Evolutionary conservation across 164 flowering plant species (phyloP).

Genomic region (Annona squamosa): DNA sequence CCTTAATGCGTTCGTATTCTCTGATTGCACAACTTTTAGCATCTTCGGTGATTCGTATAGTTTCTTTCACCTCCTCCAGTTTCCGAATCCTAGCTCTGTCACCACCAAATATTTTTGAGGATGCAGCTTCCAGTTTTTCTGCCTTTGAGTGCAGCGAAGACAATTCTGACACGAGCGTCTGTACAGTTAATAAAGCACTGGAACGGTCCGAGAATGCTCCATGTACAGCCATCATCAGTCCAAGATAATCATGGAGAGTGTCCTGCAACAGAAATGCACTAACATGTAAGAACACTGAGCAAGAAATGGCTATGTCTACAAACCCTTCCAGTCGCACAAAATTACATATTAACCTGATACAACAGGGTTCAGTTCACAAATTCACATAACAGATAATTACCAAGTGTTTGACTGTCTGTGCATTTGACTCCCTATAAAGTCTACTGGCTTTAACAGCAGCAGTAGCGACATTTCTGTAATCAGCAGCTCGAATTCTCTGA

Average conservation of each 20-base stretch:
- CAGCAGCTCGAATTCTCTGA: constrained; percentile 51
- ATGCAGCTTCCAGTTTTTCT: constrained; percentile 82
- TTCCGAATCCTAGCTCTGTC: constrained; percentile 74
- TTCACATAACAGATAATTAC: constrained; percentile 26
- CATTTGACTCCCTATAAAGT: constrained; percentile 73
- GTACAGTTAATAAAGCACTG: constrained; percentile 84
- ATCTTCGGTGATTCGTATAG: constrained; percentile 69
- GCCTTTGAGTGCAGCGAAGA: constrained; percentile 60
- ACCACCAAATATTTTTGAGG: constrained; percentile 85
- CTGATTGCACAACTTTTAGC: constrained; percentile 68
- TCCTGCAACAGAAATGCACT: constrained; percentile 42
- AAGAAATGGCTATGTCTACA: background rate
- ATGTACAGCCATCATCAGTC: constrained; percentile 74
- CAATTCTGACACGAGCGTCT: constrained; percentile 73
- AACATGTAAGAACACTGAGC: background rate
- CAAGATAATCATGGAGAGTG: constrained; percentile 81
- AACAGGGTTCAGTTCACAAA: background rate
- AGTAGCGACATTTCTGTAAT: constrained; percentile 71
- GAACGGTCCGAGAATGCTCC: constrained; percentile 84
- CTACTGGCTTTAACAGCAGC: constrained; percentile 94
- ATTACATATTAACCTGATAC: background rate
- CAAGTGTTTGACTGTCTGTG: constrained; percentile 86
- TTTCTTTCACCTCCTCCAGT: constrained; percentile 71
- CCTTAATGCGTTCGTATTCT: constrained; percentile 93
- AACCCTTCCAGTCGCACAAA: background rate